Conservation (phyloP, 768 basidiomycete species). For the Leccinum subgranulosum region DNA sequence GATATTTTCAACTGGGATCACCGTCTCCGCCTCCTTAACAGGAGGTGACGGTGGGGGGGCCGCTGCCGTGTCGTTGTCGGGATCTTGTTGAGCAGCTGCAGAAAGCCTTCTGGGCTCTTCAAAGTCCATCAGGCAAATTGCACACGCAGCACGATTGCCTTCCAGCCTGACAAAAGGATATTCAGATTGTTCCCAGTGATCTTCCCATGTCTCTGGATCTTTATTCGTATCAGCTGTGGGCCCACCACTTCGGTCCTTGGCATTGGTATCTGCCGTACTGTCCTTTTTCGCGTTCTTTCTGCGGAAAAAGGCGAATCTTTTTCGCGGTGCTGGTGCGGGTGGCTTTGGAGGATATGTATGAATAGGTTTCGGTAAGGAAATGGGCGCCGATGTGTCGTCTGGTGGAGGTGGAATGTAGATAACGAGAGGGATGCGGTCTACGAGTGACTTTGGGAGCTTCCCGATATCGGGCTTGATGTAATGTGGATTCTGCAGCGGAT, state of each 20-base stretch:
- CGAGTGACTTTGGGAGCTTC: slow-evolving; percentile 65
- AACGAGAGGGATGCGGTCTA: slow-evolving; percentile 79
- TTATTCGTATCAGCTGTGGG: slow-evolving; percentile 12
- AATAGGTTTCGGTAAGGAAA: slow-evolving; percentile 45
- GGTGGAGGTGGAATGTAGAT: slow-evolving; percentile 84
- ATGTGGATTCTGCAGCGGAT: slow-evolving; percentile 71
- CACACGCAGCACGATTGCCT: slow-evolving; percentile 79
- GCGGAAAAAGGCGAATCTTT: slow-evolving; percentile 54
- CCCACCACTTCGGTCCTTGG: slow-evolving; percentile 17
- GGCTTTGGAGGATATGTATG: slow-evolving; percentile 64
- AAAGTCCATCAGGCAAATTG: slow-evolving; percentile 83
- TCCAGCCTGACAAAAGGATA: slow-evolving; percentile 83
- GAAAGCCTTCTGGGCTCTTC: slow-evolving; percentile 58
- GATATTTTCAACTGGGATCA: slow-evolving; percentile 34
- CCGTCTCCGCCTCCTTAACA: slow-evolving; percentile 23
- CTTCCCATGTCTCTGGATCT: slow-evolving; percentile 62
- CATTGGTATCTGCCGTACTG: slow-evolving; percentile 9
- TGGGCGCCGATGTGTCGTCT: slow-evolving; percentile 36
- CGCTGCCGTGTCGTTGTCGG: slow-evolving; percentile 19
- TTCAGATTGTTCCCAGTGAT: slow-evolving; percentile 70
- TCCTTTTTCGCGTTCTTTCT: slow-evolving; percentile 26
- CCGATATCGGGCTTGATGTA: slow-evolving; percentile 77
- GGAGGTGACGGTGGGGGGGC: slow-evolving; percentile 9
- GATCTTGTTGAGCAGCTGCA: slow-evolving; percentile 25
- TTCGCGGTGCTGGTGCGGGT: slow-evolving; percentile 30